Conservation (phyloP, 768 basidiomycete species). For the Bullera alba region DNA sequence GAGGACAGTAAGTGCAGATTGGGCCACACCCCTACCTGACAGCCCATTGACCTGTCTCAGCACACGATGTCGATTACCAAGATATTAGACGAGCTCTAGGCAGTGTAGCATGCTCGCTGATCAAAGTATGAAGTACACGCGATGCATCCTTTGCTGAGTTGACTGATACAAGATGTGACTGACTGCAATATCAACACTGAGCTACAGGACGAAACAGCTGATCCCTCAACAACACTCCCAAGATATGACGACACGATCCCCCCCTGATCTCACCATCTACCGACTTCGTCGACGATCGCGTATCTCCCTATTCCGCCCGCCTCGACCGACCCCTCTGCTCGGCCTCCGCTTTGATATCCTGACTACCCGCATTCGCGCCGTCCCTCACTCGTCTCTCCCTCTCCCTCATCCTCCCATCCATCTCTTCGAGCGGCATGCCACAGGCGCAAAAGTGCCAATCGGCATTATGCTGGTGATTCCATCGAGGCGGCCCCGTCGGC, state of each 20-base stretch:
- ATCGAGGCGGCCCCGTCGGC: conserved; percentile 7
- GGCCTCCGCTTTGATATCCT: background rate
- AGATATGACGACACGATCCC: too few species aligned
- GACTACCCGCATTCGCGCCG: too few species aligned
- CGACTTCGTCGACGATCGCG: too few species aligned
- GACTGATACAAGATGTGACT: background rate
- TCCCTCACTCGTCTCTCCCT: background rate
- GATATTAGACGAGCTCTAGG: conserved; percentile 82
- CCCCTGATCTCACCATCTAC: background rate
- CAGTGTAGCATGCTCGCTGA: conserved; percentile 62
- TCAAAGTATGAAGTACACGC: conserved; percentile 6
- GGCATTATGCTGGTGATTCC: too few species aligned
- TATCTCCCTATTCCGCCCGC: too few species aligned
- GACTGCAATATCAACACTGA: background rate
- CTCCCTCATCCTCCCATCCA: conserved; percentile 12
- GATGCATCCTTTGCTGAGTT: too few species aligned
- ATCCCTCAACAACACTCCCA: too few species aligned
- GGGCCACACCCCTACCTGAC: background rate
- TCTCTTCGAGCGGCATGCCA: conserved; percentile 12
- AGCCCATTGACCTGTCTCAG: conserved; percentile 48
- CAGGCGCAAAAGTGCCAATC: conserved; percentile 22
- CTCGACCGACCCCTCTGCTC: too few species aligned
- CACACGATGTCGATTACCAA: conserved; percentile 95
- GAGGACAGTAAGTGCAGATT: conserved; percentile 80
- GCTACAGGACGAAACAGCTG: too few species aligned